Conservation (phyloP, 257 asterid species). For the Linaria vulgaris region DNA sequence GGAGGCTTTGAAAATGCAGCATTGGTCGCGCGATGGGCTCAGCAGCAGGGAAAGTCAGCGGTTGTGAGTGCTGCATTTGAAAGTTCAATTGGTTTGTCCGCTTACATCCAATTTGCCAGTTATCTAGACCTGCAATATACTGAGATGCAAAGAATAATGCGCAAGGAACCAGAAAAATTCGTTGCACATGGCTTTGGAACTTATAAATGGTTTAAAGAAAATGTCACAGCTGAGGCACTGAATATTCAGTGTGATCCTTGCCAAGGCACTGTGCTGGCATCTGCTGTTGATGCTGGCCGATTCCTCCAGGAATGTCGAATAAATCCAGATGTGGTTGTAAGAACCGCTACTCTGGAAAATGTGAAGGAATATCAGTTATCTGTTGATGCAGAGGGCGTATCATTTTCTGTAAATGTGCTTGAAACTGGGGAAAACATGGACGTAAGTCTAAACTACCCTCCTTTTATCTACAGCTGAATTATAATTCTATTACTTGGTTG, state of each 20-base stretch:
- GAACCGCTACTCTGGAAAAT: constrained; percentile 40
- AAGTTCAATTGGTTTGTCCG: constrained; percentile 76
- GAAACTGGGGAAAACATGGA: constrained; percentile 63
- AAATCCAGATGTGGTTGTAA: constrained; percentile 50
- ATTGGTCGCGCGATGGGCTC: constrained; percentile 87
- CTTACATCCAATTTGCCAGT: constrained; percentile 69
- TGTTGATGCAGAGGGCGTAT: constrained; percentile 45
- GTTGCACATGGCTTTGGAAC: constrained; percentile 92
- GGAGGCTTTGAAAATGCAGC: constrained; percentile 96
- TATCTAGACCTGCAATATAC: constrained; percentile 69
- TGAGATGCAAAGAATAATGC: constrained; percentile 46
- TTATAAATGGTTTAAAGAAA: constrained; percentile 83
- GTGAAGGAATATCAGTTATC: constrained; percentile 48
- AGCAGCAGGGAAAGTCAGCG: constrained; percentile 74
- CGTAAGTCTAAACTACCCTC: constrained; percentile 41
- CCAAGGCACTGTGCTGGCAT: constrained; percentile 57
- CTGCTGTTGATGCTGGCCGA: constrained; percentile 63
- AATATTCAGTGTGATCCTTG: constrained; percentile 41
- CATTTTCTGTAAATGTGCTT: constrained; percentile 55
- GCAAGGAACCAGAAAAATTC: constrained; percentile 40
- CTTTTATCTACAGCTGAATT: not conserved
- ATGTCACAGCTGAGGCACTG: constrained; percentile 53
- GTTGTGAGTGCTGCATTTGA: constrained; percentile 91
- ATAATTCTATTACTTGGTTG: too few species aligned
- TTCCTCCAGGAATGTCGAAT: constrained; percentile 56